Conservation (phyloP, 1,284 basidiomycete species). For the Microbotryum intermedium region DNA sequence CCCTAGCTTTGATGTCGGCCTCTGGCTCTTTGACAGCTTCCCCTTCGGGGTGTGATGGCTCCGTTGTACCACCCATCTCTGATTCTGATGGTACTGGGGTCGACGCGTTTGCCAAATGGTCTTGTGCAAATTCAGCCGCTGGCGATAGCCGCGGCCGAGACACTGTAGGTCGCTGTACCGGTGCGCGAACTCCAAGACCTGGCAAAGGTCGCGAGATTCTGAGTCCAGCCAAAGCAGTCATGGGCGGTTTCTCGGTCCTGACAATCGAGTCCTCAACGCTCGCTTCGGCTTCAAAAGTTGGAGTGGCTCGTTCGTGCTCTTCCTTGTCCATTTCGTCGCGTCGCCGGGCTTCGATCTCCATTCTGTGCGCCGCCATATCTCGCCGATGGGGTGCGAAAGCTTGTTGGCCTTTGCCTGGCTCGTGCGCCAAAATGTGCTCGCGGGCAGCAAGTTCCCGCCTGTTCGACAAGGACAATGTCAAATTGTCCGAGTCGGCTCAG, state of each 20-base stretch:
- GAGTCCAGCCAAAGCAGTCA: conserved; percentile 9
- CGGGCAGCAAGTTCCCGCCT: conserved; percentile 75
- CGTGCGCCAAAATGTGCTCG: conserved; percentile 87
- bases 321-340: conserved; percentile 20
- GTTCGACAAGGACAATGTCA: background rate
- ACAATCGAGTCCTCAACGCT: too few species aligned
- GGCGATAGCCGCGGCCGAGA: conserved; percentile 4
- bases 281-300: background rate
- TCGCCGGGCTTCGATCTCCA: conserved; percentile 25
- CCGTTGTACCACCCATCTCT: too few species aligned
- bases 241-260: background rate
- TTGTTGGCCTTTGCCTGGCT: conserved; percentile 45
- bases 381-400: conserved; percentile 35
- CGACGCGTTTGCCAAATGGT: too few species aligned
- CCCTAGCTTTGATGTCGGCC: too few species aligned
- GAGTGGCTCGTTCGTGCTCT: background rate
- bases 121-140: background rate
- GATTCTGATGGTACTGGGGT: too few species aligned
- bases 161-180: conserved; percentile 1
- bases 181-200: conserved; percentile 4
- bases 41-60: too few species aligned
- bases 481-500: too few species aligned
- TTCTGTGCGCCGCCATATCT: conserved; percentile 34
- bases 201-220: background rate
- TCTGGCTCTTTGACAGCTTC: too few species aligned